A percentile compares a stretch with the other conserved stretches of the same genome.
These are phyloP conservation scores for Termitomyces eurrhizus DNA, from an alignment of 768 basidiomycete species.

Conservation along the genomic window DNA sequence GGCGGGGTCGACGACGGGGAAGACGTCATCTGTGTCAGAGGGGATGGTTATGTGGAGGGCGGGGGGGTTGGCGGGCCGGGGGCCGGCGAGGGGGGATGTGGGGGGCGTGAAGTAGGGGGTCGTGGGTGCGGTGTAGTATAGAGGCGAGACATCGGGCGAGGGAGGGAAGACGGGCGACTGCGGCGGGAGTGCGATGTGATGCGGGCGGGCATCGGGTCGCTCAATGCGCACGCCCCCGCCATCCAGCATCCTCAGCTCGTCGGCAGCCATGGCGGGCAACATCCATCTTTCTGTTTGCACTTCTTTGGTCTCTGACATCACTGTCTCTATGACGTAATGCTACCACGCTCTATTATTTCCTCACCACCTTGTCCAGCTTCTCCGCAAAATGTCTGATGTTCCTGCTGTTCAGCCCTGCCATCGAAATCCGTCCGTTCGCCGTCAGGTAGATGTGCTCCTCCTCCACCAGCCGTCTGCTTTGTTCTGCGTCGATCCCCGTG, in stretches of 20 bases:
- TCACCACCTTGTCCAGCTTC: constrained; percentile 61
- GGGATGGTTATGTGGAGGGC: constrained; percentile 19
- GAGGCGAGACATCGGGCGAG: constrained; percentile 31
- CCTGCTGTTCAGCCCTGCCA: constrained; percentile 83
- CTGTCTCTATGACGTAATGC: constrained; percentile 23
- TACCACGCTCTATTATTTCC: constrained; percentile 18
- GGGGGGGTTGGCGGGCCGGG: constrained; percentile 2
- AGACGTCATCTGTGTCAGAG: constrained; percentile 29
- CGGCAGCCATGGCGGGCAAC: constrained; percentile 14
- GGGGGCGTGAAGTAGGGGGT: constrained; percentile 38
- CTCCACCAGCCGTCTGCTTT: constrained; percentile 65
- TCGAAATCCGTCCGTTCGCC: constrained; percentile 84
- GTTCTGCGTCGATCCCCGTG: constrained; percentile 69
- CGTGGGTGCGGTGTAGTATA: constrained; percentile 46
- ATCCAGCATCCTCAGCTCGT: not conserved
- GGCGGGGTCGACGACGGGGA: constrained; percentile 33
- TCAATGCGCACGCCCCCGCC: not conserved
- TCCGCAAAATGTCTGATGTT: constrained; percentile 79
- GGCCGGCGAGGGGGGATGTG: constrained; percentile 32
- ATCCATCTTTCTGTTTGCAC: constrained; percentile 15
- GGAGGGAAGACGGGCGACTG: constrained; percentile 19
- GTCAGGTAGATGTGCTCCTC: constrained; percentile 85
- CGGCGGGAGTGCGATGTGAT: constrained; percentile 31
- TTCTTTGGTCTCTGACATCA: constrained; percentile 31
- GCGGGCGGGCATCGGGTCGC: constrained; percentile 11